phyloP scores from a whole-genome alignment of 139 green algal genomes.

The Pleodorina starrii region DNA sequence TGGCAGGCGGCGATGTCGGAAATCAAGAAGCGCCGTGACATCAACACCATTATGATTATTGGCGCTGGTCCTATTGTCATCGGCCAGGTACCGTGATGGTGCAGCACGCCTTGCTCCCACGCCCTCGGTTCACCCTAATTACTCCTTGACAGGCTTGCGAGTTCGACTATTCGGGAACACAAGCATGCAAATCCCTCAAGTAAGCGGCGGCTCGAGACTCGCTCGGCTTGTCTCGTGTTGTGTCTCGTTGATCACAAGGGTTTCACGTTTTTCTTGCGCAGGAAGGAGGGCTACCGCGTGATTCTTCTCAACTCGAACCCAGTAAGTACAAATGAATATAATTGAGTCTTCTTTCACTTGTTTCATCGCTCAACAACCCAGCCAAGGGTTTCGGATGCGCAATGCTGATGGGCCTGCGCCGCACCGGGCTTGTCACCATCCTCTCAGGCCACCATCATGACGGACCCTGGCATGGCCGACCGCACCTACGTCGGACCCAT shows the following conservation, averaged over 20 bases:
- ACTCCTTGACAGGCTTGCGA: constrained; percentile 91
- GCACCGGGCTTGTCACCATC: not conserved
- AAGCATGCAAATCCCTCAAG: constrained; percentile 99
- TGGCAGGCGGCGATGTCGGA: constrained; percentile 78
- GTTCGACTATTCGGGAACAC: constrained; percentile 99
- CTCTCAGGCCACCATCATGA: constrained; percentile 98
- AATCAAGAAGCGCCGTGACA: constrained; percentile 77
- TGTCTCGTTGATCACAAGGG: constrained; percentile 34
- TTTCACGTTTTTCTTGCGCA: constrained; percentile 55
- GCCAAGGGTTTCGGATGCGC: constrained; percentile 25
- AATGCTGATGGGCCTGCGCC: not conserved
- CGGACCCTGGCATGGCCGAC: constrained; percentile 96
- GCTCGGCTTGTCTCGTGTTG: not conserved
- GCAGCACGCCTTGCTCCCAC: not conserved
- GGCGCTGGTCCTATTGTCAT: constrained; percentile 99
- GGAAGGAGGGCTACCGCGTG: constrained; percentile 96
- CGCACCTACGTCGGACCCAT: constrained; percentile 98
- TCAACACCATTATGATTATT: constrained; percentile 86
- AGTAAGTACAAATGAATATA: constrained; percentile 55
- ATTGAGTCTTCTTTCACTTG: not conserved
- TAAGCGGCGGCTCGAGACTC: constrained; percentile 45
- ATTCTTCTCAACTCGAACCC: constrained; percentile 99
- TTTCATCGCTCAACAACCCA: not conserved
- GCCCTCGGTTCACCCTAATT: not conserved
- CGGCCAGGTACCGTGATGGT: constrained; percentile 82